Base-by-base conservation (phyloP, 2,329 filamentous ascomycete genomes). In the Cercospora sesami region DNA sequence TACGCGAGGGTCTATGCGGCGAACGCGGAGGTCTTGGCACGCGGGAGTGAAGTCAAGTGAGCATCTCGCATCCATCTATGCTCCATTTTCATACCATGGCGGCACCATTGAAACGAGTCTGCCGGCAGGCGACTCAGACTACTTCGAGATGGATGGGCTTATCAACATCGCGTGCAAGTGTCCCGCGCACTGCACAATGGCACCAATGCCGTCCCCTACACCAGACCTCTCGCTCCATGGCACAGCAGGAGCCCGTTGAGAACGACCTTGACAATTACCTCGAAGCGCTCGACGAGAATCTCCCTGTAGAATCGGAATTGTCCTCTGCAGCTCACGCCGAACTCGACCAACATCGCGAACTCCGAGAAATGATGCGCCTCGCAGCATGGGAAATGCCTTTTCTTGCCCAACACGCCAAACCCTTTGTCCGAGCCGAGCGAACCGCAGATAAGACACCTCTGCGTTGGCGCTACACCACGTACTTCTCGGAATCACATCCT, bases 321-420 rank as follows among this genome's bases (percentile, higher is more conserved):
- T 91, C 91, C 68, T 88, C 88, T 62, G 85, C 93, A 79, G 95
- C 89, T 0, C 94, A 99, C 80, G 89, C 86, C 63, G 93, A 98
- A 82, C 82, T 99, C 73, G 92, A 97, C 75, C 87, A 95, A 79
- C 90, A 96, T 75, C 86, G 94, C 71, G 94, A 98, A 80, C 86
- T 94, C 78, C 87, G 95, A 83, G 89, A 97, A 76, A 97, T 97
- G 79, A 90, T 91, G 59, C 87, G 95, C 63, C 84, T 97, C 73
- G 89, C 91, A 58, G 93, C 93, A 26, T 99, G 95, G 94, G 95
- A 99, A 80, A 92, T 99, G 90, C 95, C 95, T 9, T 82, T 97
- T 70, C 84, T 99, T 68, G 88, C 64, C 60, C 76, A 97, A 92
- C 86, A 95, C 70, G 90, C 92, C 65, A 92, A 92, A 80, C 90